Evolutionary conservation across 371 early-diverging fungal genomes (phyloP), one percentile per base, ranked within the genome.

Genomic region (Apophysomyces variabilis): DNA sequence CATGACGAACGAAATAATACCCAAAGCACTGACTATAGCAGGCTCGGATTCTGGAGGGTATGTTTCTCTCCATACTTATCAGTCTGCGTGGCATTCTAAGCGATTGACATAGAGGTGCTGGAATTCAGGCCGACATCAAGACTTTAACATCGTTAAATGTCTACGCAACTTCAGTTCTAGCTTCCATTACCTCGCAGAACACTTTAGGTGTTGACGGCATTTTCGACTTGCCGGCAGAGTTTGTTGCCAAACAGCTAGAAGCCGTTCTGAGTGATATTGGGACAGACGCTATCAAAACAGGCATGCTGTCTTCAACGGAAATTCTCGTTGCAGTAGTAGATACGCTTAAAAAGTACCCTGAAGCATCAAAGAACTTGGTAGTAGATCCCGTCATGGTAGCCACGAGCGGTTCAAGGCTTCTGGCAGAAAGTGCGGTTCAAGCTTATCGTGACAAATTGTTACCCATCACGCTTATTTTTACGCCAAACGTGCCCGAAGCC

Each of bases 301-400:
- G 91, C 56, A 95, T 95, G 95, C 84, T 95, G 4, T 86, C 86
- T 14, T 83, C 86, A 35, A 78, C 84, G 5, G 80, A 82, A 21
- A 87, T 92, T 62, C 89, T 93, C 38, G 65, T 80, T 0, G 71
- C 80, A 0, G 85, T 94, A 6, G 81, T 78, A 18, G 67, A 65
- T 32, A 73, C 75, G 0, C 72, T 89, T n/a, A 69, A 67, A 43
- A 62, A 81, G 50, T 79, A 76, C 66, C 77, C 60, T 39, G 70
- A 65, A 14, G 63, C 43, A 26, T 21, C 57, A 36, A 54, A 36
- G 38, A 72, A 80, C 44, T 57, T 93, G 50, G 92, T 93, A 1
- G 83, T 93, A 0, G 95, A 95, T 65, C 95, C 95, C 4, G 95
- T 95, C 39, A 95, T 95, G 95, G 85, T 95, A 8, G 85, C 93